phyloP scores from a whole-genome alignment of 345 rosid genomes.

The Gossypium mustelinum region DNA sequence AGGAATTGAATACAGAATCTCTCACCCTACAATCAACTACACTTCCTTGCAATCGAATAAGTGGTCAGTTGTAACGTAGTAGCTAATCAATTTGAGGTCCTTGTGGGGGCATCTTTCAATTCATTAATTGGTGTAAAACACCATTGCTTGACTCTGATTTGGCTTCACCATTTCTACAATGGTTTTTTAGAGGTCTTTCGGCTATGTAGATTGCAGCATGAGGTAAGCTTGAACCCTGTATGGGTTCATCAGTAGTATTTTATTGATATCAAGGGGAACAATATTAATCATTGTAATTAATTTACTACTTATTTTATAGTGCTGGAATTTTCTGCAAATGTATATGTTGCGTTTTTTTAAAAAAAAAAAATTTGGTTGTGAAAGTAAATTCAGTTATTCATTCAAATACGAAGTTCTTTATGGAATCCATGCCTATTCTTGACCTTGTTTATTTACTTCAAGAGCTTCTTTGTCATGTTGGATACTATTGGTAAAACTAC shows the following conservation, averaged over 20 bases:
- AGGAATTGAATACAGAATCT: constrained; percentile 11
- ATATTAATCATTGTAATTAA: constrained; percentile 19
- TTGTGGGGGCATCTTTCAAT: constrained; percentile 21
- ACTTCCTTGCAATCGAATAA: constrained; percentile 21
- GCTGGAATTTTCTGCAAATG: neutral
- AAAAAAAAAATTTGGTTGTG: neutral
- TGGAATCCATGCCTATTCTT: neutral
- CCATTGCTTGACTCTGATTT: constrained; percentile 19
- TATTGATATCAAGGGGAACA: constrained; percentile 6
- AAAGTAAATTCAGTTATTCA: neutral
- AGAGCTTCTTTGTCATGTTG: neutral
- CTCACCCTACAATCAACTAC: neutral
- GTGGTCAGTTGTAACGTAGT: constrained; percentile 2
- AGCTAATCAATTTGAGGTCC: constrained; percentile 21
- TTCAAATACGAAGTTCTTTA: neutral
- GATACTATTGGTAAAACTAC: too few species aligned
- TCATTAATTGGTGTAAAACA: constrained; percentile 23
- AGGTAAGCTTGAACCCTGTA: constrained; percentile 22
- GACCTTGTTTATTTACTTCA: neutral
- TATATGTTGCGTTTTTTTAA: neutral
- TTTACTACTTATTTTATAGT: constrained; percentile 6
- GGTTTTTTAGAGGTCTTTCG: constrained; percentile 11
- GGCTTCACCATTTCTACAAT: constrained; percentile 4
- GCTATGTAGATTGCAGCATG: constrained; percentile 12
- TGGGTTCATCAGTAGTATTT: constrained; percentile 12